phyloP scores from a whole-genome alignment of 75 land plant species.

The Ceratopteris richardii region DNA sequence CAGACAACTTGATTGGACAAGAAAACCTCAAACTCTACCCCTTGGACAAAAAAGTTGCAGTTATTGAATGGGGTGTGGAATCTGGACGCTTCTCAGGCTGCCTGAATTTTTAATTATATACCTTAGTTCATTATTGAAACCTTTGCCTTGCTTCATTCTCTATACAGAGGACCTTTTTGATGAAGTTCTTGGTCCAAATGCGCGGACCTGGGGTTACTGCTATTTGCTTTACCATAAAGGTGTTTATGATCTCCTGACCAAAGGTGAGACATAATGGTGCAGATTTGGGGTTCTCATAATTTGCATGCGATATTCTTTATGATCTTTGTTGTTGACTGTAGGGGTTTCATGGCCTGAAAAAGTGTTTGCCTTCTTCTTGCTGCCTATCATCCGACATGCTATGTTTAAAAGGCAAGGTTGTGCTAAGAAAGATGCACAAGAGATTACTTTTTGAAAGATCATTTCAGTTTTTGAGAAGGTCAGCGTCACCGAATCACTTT shows the following conservation, averaged over 20 bases:
- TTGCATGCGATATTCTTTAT: neutral
- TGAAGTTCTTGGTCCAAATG: constrained; percentile 35
- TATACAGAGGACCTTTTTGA: constrained; percentile 24
- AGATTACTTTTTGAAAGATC: constrained; percentile 15
- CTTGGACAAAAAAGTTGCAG: constrained; percentile 8
- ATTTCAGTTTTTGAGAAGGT: constrained; percentile 27
- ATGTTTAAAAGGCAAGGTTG: constrained; percentile 6
- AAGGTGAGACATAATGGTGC: constrained; percentile 8
- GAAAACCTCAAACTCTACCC: constrained; percentile 35
- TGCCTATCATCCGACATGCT: constrained; percentile 16
- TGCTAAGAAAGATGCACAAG: constrained; percentile 17
- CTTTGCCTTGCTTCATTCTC: too few species aligned
- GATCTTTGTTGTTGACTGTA: neutral
- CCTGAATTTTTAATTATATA: too few species aligned
- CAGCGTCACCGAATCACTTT: neutral
- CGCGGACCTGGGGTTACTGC: constrained; percentile 32
- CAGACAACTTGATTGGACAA: constrained; percentile 18
- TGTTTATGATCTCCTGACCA: constrained; percentile 16
- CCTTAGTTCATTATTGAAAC: too few species aligned
- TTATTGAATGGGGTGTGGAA: constrained; percentile 31
- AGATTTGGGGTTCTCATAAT: neutral
- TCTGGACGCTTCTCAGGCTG: too few species aligned
- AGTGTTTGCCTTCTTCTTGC: constrained; percentile 10
- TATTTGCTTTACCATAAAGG: constrained; percentile 28
- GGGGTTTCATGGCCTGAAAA: constrained; percentile 13